These are phyloP conservation scores for Passalora sequoiae DNA, from an alignment of 2,329 filamentous ascomycete species.

Conservation along the genomic window DNA sequence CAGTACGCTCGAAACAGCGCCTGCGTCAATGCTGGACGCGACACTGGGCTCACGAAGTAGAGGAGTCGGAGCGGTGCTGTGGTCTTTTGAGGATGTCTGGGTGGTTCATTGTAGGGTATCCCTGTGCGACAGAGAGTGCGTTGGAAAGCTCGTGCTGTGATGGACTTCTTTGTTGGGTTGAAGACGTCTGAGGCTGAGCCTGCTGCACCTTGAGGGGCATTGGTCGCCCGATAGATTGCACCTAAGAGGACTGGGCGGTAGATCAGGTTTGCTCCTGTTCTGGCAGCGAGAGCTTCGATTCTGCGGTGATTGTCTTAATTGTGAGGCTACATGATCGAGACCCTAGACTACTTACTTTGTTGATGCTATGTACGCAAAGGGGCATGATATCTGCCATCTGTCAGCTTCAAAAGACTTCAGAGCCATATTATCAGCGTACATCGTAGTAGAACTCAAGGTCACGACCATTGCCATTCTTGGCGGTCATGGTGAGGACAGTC, in stretches of 20 bases:
- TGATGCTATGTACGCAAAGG: slow-evolving; percentile 24
- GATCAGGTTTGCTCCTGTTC: slow-evolving; percentile 16
- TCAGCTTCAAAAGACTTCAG: not conserved
- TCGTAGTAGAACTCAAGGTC: slow-evolving; percentile 23
- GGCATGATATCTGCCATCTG: slow-evolving; percentile 18
- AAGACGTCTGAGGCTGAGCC: slow-evolving; percentile 24
- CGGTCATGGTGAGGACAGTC: not conserved
- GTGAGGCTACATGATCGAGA: not conserved
- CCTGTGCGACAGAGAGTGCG: slow-evolving; percentile 16
- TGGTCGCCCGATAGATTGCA: slow-evolving; percentile 23
- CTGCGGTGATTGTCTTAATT: slow-evolving; percentile 3
- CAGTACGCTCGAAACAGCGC: slow-evolving; percentile 21
- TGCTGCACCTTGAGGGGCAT: slow-evolving; percentile 23
- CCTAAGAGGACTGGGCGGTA: slow-evolving; percentile 24
- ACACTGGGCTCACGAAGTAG: slow-evolving; percentile 12
- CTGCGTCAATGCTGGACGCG: slow-evolving; percentile 15
- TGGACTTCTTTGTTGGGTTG: slow-evolving; percentile 23
- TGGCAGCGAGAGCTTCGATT: slow-evolving; percentile 19
- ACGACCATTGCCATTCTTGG: slow-evolving; percentile 6
- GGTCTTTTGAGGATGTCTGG: slow-evolving; percentile 22
- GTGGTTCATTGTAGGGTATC: slow-evolving; percentile 18
- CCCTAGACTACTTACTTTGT: slow-evolving; percentile 12
- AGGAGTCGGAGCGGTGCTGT: slow-evolving; percentile 20
- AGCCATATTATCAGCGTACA: too few relatives aligned
- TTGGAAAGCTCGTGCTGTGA: slow-evolving; percentile 19